Evolutionary conservation across 1,139 yeast species (phyloP), one percentile per base, ranked within the genome.

Genomic region (Eremothecium gossypii): DNA sequence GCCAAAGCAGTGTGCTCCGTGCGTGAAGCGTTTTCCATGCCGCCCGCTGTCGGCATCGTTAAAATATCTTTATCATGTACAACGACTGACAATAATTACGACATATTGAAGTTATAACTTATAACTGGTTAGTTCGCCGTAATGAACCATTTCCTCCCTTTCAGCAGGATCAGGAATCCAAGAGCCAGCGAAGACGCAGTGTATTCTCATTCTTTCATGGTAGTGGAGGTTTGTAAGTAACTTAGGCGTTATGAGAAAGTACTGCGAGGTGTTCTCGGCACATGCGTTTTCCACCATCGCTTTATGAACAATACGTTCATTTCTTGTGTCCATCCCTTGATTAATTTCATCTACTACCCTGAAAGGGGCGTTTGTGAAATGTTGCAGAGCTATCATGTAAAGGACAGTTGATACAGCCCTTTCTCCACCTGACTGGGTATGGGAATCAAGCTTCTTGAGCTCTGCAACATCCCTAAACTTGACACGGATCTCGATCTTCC

Each of bases 301-400:
- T 49, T 77, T 75, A 58, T 91, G 96, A 2, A 94, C 93, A 66
- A 77, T 73, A 49, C 93, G 76, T 63, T 93, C 98, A 58, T 91
- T 91, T 47, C 76, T 76, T 7, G 95, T 86, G 64, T 93, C 99
- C 97, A 93, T 89, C 50, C 98, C 99, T 66, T 93, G 99, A 61
- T 93, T 93, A 50, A 93, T 93, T 67, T 93, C 99, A 63, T 93
- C 99, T 6, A 93, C 96, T 2, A 91, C 91, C 55, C 97, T 70
- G 58, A 93, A 86, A 8, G 98, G 98, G 0, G 96, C 87, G 33
- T 74, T 74, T 0, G 96, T 81, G 45, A 85, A 70, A n/a, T 89
- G 91, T 65, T 93, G 99, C 47, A 93, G 66, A 1, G 97, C 82
- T 73, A 93, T 84, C 54, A 93, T 74, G 58, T 83, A 93, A 45